phyloP scores from a whole-genome alignment of 2,329 filamentous ascomycete genomes.

The Fusarium annulatum region DNA sequence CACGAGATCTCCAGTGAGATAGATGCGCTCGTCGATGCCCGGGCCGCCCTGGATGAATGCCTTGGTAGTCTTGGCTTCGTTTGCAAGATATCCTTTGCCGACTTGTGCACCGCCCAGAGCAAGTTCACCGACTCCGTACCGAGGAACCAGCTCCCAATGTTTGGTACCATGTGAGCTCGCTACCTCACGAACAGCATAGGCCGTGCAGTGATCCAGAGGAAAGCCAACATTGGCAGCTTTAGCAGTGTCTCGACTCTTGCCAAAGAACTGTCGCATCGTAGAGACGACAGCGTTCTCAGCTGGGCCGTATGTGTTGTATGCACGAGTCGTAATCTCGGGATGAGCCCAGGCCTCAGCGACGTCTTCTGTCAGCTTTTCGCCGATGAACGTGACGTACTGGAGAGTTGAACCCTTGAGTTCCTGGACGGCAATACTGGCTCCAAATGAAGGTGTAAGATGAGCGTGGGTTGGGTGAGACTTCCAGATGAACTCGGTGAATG shows the following conservation, averaged over 20 bases:
- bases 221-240: constrained; percentile 29
- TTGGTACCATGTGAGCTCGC: neutral
- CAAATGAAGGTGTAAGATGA: constrained; percentile 24
- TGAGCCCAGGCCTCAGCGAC: constrained; percentile 23
- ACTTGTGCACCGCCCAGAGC: constrained; percentile 21
- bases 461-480: constrained; percentile 24
- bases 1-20: constrained; percentile 25
- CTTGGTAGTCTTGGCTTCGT: constrained; percentile 24
- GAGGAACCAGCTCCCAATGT: constrained; percentile 26
- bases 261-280: constrained; percentile 21
- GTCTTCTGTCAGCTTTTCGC: constrained; percentile 24
- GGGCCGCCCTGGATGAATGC: constrained; percentile 21
- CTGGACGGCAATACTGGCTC: constrained; percentile 16
- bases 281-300: constrained; percentile 28
- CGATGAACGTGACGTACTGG: constrained; percentile 20
- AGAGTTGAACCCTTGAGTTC: constrained; percentile 23
- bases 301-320: constrained; percentile 21
- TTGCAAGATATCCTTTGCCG: constrained; percentile 18
- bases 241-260: constrained; percentile 8
- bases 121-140: constrained; percentile 25
- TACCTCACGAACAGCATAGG: constrained; percentile 23
- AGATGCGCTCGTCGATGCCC: constrained; percentile 20
- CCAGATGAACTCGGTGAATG: constrained; percentile 23
- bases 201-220: constrained; percentile 13
- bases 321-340: constrained; percentile 10